Evolutionary conservation across 1,284 basidiomycete species (phyloP).

Genomic region (Malassezia japonica): DNA sequence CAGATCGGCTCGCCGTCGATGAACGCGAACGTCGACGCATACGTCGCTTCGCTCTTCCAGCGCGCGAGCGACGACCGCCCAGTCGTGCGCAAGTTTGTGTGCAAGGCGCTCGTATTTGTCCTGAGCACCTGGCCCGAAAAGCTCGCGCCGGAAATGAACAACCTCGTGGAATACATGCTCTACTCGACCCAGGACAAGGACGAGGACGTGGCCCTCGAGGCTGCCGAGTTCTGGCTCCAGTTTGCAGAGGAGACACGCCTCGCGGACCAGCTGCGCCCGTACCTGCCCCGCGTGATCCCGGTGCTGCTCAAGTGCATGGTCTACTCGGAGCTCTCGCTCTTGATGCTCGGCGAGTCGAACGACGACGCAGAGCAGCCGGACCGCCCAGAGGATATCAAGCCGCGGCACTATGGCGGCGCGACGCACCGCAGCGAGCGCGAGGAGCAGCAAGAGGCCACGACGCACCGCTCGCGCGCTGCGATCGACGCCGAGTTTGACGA

Average conservation of each 20-base stretch:
- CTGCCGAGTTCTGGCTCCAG: constrained; percentile 99
- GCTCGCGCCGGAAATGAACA: constrained; percentile 86
- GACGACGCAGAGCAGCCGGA: constrained; percentile 77
- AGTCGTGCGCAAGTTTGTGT: constrained; percentile 88
- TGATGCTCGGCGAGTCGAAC: constrained; percentile 86
- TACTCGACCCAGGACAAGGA: constrained; percentile 96
- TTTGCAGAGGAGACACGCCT: constrained; percentile 91
- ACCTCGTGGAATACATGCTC: constrained; percentile 96
- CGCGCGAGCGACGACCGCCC: constrained; percentile 84
- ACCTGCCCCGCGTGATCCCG: constrained; percentile 78
- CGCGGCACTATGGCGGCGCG: constrained; percentile 72
- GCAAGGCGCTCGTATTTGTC: constrained; percentile 85
- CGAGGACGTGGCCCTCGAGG: constrained; percentile 56
- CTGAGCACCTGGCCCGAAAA: constrained; percentile 88
- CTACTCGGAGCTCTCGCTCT: constrained; percentile 89
- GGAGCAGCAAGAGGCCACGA: constrained; percentile 38
- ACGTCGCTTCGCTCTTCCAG: constrained; percentile 86
- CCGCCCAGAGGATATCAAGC: constrained; percentile 71
- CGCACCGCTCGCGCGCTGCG: constrained; percentile 33
- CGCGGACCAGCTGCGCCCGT: constrained; percentile 69
- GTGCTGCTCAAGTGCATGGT: constrained; percentile 93
- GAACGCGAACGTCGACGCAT: constrained; percentile 75
- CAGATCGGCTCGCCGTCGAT: constrained; percentile 62
- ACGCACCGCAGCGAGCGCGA: constrained; percentile 55
- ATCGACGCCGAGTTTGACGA: constrained; percentile 51